Evolutionary conservation across 495 filamentous ascomycete species (phyloP), one percentile per base, ranked within the genome.

Genomic region (Penicillium goetzii): DNA sequence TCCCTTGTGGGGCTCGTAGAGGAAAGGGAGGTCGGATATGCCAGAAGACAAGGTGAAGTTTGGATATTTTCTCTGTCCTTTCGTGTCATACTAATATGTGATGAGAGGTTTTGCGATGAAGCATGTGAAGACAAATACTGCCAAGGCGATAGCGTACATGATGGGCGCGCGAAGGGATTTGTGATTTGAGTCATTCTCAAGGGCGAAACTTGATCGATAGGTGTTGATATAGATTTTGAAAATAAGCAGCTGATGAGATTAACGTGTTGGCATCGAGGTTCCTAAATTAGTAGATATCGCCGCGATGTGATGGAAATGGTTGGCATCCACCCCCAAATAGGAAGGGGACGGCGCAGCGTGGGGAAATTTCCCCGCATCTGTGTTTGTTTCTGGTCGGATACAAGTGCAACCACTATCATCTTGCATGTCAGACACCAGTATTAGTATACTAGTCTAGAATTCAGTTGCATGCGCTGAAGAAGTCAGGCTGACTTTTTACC

Each of bases 61-160:
- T 15, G 78, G 80, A 58, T 76, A 84, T 36, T 72, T 73, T n/a
- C 80, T 72, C 9, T 82, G 72, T 12, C 72, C 70, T 59, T 80
- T 80, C 2, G 70, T 65, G 61, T 80, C 78, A 4, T 67, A 61
- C 54, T 76, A 74, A 55, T 79, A 80, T n/a, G 64, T 54, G 28
- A 72, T 45, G 38, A 75, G 49, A 1, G 78, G 75, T 33, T 36
- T 64, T 45, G 76, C 40, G 33, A 78, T 59, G 59, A 74, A 78
- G 53, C 74, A 77, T n/a, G 4, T 21, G 6, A 54, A 32, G 12
- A 57, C 19, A 33, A 74, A 21, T 21, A 76, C 25, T 40, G 59
- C 21, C 34, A 60, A 52, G 17, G 34, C 36, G 59, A 55, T 8
- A 15, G 34, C 49, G 36, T 55, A 61, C 59, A 61, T 61, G 9